Base-by-base conservation (phyloP, 768 basidiomycete genomes). In the Leccinum ochraceum region DNA sequence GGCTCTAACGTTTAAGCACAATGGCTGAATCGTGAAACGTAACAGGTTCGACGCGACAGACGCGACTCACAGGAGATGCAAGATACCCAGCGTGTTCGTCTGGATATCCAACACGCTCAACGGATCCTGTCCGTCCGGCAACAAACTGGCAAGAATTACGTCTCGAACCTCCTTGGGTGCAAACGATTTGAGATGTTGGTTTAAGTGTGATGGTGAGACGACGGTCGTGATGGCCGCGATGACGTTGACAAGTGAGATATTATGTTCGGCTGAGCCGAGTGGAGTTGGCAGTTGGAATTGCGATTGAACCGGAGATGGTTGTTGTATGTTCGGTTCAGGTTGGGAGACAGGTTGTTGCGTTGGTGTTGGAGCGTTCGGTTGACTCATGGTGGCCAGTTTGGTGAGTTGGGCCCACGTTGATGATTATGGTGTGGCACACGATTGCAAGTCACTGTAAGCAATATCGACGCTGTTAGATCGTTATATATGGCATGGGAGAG, bases 11-110 rank as follows among this genome's bases (percentile, higher is more conserved):
- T 20, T 20, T 30, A 44, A 16, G 1, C 3, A 32, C 17, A 39
- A 16, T 24, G 2, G 34, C 26, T 28, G 6, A 10, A 34, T 50
- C 53, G 39, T 53, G 24, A 32, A n/a, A 17, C 16, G 17, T 24
- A 13, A 22, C 5, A 8, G 4, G 5, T 24, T 30, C 11, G 6
- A 6, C 32, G 6, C 20, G 36, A 44, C 20, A 1, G 6, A 22
- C 44, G 17, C 20, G 32, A 78, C 88, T 75, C 65, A 92, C 91
- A 94, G 69, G 49, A 94, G 89, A 66, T 86, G 88, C 46, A 93
- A 71, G 46, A 85, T 80, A 0, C 85, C 88, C 3, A 93, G 71
- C 1, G 89, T 87, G 69, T 90, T 82, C 32, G 66, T 67, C 32
- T 76, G 72, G 26, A 84, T 72, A 66, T 87, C 81, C 37, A 94